Conservation (phyloP, 345 rosid genomes). For the Corchorus olitorius region DNA sequence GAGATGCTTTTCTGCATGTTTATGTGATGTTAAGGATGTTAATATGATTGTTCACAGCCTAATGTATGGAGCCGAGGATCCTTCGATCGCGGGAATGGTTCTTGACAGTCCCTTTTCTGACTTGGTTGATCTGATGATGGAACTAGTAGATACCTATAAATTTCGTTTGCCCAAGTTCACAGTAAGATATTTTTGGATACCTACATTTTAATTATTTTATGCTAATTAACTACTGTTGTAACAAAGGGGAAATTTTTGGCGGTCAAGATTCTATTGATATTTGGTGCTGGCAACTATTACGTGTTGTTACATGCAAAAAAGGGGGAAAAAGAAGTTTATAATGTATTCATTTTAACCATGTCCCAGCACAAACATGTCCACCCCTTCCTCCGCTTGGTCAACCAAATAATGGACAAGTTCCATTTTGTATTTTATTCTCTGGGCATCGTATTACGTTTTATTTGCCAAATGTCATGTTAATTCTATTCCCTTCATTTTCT, state of each 20-base stretch:
- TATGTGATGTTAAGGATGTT: slow-evolving; percentile 18
- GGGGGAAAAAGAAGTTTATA: neutral
- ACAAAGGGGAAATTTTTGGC: neutral
- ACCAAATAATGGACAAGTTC: neutral
- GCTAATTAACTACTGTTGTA: neutral
- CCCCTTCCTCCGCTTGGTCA: neutral
- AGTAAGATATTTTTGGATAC: slow-evolving; percentile 44
- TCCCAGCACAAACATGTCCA: neutral
- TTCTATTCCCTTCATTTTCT: neutral
- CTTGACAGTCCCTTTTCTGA: slow-evolving; percentile 91
- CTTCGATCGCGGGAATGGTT: slow-evolving; percentile 95
- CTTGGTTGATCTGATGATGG: slow-evolving; percentile 95
- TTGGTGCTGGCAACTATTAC: neutral
- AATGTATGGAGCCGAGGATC: slow-evolving; percentile 93
- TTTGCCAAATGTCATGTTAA: neutral
- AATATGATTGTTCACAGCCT: slow-evolving; percentile 50
- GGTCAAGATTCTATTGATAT: neutral
- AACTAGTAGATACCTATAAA: slow-evolving; percentile 83
- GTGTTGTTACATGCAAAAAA: neutral
- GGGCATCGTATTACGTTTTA: neutral
- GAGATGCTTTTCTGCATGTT: neutral
- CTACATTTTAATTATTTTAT: neutral
- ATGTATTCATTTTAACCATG: neutral
- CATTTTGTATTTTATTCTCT: neutral
- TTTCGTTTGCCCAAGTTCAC: slow-evolving; percentile 85